These are phyloP conservation scores for Colletotrichum sp. DNA, from an alignment of 2,329 filamentous ascomycete genomes.

Conservation along the genomic window DNA sequence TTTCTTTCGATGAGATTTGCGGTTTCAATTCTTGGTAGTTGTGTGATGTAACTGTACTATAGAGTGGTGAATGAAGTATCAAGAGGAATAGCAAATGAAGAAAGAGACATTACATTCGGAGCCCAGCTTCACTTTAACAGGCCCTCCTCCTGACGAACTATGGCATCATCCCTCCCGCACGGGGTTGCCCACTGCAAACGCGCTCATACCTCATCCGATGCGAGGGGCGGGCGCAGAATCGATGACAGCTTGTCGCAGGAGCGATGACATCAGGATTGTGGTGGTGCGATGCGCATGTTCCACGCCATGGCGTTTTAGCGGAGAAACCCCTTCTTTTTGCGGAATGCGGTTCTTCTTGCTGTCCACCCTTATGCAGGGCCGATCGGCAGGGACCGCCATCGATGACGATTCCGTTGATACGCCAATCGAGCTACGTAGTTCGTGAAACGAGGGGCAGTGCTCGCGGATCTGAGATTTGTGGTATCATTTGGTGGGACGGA, in stretches of 20 bases:
- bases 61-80: neutral
- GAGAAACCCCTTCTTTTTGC: neutral
- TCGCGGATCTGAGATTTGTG: neutral
- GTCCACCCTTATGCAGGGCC: neutral
- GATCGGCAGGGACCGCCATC: constrained; percentile 17
- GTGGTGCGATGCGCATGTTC: neutral
- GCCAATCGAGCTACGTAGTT: neutral
- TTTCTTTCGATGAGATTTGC: neutral
- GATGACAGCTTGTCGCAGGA: constrained; percentile 19
- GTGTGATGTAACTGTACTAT: neutral
- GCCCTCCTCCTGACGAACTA: neutral
- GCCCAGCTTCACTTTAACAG: neutral
- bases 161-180: constrained; percentile 16
- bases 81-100: neutral
- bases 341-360: neutral
- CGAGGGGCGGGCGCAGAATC: constrained; percentile 4
- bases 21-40: neutral
- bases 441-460: neutral
- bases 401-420: constrained; percentile 15
- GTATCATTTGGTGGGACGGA: neutral
- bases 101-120: neutral
- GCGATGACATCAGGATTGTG: constrained; percentile 22
- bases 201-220: neutral
- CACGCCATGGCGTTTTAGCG: neutral
- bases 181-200: neutral